Conservation (phyloP, 108 stramenopile species). For the Craspedostauros australis region DNA sequence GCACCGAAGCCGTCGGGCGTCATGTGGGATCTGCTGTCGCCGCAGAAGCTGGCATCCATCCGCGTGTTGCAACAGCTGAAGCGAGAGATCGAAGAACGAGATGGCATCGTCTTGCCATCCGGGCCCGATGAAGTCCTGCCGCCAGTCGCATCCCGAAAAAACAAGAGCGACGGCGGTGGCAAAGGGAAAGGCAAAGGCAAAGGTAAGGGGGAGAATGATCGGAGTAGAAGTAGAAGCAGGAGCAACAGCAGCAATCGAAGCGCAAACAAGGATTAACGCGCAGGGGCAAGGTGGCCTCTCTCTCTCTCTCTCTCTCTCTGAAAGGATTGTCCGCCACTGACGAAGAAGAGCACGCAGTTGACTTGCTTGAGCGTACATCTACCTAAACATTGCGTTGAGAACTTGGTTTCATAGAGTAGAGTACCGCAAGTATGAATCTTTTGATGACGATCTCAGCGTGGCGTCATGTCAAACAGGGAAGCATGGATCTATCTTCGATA, state of each 20-base stretch:
- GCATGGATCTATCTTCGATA: too few species aligned
- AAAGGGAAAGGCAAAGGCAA: neutral
- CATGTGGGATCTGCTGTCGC: constrained; percentile 65
- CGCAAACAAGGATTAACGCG: too few species aligned
- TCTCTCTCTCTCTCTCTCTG: too few species aligned
- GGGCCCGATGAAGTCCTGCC: constrained; percentile 69
- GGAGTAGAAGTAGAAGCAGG: neutral
- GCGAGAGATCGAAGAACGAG: constrained; percentile 38
- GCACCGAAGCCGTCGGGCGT: constrained; percentile 60
- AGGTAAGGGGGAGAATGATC: neutral
- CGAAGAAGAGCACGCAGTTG: too few species aligned
- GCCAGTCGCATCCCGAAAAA: constrained; percentile 40
- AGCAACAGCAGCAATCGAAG: neutral
- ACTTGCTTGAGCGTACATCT: too few species aligned
- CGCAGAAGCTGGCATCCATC: constrained; percentile 63
- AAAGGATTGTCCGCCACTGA: too few species aligned
- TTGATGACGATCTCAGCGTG: too few species aligned
- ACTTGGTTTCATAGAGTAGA: too few species aligned
- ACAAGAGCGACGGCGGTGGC: constrained; percentile 2
- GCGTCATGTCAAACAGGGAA: too few species aligned
- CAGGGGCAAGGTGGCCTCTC: too few species aligned
- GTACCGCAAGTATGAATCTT: too few species aligned
- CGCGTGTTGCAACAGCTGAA: constrained; percentile 57
- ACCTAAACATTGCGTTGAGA: too few species aligned
- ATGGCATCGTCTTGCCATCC: constrained; percentile 30